Percentiles rank a stretch among this genome's conserved stretches.
These are phyloP conservation scores for Eucalyptus regnans DNA, from an alignment of 345 rosid species.

Conservation along the genomic window DNA sequence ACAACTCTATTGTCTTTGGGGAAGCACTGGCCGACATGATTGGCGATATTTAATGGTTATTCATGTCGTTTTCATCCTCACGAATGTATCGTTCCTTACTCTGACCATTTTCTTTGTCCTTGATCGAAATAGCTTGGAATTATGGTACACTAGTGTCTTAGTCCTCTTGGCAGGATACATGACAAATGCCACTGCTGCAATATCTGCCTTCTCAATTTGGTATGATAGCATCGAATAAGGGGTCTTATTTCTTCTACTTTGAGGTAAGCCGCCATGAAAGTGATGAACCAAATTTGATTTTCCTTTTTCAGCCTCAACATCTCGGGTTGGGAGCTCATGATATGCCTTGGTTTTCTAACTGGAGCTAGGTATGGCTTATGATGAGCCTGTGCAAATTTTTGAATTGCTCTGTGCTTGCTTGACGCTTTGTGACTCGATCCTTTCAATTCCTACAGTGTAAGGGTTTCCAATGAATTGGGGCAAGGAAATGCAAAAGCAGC, in stretches of 20 bases:
- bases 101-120: not conserved
- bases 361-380: slow-evolving; percentile 13
- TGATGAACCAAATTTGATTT: not conserved
- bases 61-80: not conserved
- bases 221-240: not conserved
- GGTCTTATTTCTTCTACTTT: not conserved
- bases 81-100: not conserved
- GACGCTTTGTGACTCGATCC: not conserved
- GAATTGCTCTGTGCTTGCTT: not conserved
- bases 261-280: not conserved
- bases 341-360: slow-evolving; percentile 22
- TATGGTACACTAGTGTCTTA: slow-evolving; percentile 21
- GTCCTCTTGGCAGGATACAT: slow-evolving; percentile 25
- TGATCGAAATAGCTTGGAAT: slow-evolving; percentile 10
- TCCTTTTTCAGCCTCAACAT: slow-evolving; percentile 21
- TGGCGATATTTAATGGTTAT: not conserved
- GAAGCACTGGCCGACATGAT: not conserved
- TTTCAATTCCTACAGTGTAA: slow-evolving; percentile 11
- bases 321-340: slow-evolving; percentile 13
- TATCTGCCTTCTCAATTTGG: slow-evolving; percentile 33
- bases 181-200: slow-evolving; percentile 14
- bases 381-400: not conserved
- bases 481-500: slow-evolving; percentile 22
- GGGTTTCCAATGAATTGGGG: slow-evolving; percentile 42
- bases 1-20: not conserved